A percentile compares a stretch with the other conserved stretches of the same genome.
Conservation (phyloP, 192 early-diverging fungal species). For the Gigaspora rosea region DNA sequence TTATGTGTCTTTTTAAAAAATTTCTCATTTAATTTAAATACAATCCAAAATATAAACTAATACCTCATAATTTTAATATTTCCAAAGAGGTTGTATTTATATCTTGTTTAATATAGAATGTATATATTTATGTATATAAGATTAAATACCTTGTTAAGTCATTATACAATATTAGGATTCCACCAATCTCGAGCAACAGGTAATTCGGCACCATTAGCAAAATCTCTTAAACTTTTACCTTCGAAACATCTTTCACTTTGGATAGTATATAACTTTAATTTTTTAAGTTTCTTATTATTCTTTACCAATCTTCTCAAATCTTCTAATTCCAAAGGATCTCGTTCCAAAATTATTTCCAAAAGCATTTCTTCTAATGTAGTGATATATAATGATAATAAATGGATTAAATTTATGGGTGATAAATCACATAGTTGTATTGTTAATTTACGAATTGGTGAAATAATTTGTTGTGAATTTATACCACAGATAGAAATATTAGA, state of each 20-base stretch:
- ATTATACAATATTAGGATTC: background rate
- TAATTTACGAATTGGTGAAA: background rate
- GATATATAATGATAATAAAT: background rate
- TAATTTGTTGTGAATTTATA: background rate
- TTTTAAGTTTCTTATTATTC: conserved; percentile 3
- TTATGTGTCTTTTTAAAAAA: too few species aligned
- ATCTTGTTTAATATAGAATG: background rate
- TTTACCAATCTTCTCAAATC: background rate
- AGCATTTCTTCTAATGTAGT: conserved; percentile 1
- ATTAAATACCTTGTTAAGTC: background rate
- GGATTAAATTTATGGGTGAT: background rate
- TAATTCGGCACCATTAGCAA: background rate
- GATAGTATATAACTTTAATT: conserved; percentile 1
- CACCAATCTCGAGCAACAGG: background rate
- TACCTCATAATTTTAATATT: too few species aligned
- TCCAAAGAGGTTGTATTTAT: background rate
- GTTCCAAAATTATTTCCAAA: background rate
- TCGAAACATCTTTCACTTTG: conserved; percentile 4
- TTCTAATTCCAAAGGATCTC: background rate
- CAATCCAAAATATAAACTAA: too few species aligned
- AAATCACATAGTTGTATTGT: background rate
- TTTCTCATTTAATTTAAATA: too few species aligned
- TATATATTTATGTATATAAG: background rate
- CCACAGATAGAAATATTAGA: background rate
- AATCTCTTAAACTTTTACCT: background rate